Base-by-base conservation (phyloP, 2,329 filamentous ascomycete genomes). In the Hawksworthiomyces lignivorus region DNA sequence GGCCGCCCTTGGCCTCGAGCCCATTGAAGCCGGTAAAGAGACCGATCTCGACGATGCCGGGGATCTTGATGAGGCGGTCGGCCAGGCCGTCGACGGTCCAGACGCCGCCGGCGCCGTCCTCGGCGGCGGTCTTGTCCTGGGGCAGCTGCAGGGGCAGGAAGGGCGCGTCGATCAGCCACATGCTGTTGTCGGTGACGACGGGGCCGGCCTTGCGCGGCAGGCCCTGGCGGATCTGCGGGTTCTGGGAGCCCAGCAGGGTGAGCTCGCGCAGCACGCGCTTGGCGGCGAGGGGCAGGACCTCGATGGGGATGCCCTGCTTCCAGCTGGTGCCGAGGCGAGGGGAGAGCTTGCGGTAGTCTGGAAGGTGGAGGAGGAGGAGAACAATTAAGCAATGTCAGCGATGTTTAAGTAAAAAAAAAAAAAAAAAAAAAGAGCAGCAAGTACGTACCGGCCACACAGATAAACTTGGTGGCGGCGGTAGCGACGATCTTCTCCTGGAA, bases 401-500 rank as follows among this genome's bases (percentile, higher is more conserved):
- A n/a, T n/a, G n/a, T n/a, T n/a, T n/a, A n/a, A n/a, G n/a, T n/a
- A 26, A 29, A 37, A 28, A 17, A 14, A 21, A 12, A 37, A 18
- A 18, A 40, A n/a, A 17, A 17, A 8, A 22, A n/a, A n/a, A n/a
- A n/a, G n/a, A n/a, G n/a, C n/a, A n/a, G n/a, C n/a, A n/a, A n/a
- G 15, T n/a, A 50, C 48, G 5, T 32, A 51, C 48, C 49, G 80
- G 57, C 47, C 3, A 58, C 52, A 54, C 86, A 90, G 48, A 96
- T 73, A 56, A 96, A 95, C 58, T 86, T 85, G 63, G 80, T 84
- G 4, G 87, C 83, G 37, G 84, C 77, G 46, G 87, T 78, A 5
- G 89, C 89, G 5, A 98, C 89, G 27, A 98, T 72, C 70, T 98
- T 98, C 68, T 98, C 92, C 63, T 97, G 92, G 68, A 95, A 94